Base-by-base conservation (phyloP, 23 red algal species). In the Cyanidioschyzon merolae region DNA sequence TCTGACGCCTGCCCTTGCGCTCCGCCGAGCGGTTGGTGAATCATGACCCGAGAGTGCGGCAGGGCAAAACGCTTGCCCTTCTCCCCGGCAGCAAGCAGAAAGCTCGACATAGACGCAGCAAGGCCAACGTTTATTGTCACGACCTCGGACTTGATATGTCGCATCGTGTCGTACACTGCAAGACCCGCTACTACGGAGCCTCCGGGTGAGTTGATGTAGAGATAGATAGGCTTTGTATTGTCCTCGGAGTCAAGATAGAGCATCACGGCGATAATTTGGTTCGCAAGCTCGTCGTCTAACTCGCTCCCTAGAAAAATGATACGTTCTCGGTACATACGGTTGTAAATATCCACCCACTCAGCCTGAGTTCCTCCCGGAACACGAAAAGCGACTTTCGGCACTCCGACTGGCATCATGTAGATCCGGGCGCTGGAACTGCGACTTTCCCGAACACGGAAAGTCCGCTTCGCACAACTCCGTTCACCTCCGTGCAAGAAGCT, bases 301-400 rank as follows among this genome's bases (percentile, higher is more conserved):
- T 98, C 94, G 67, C 90, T 88, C 26, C 94, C 94, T 25, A 98
- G 76, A 39, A 98, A 98, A 57, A 98, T 98, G 37, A 98, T 98
- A 3, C 94, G 84, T 76, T 98, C 94, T 1, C 94, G 84, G 79
- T 98, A 98, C 59, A 98, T 75, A 25, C 94, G 76, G 83, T 98
- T 98, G 80, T 98, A 98, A 37, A 98, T 98, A 80, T 98, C 94
- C 18, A 98, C 94, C 94, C 94, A 98, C 75, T 98, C 94, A 0
- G 94, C 94, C 58, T 91, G 88, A 30, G 80, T 85, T 0, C 80
- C 88, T 37, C 94, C 94, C 3, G 94, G 94, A n/a, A 98, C 94
- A 74, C 94, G 94, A 75, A 88, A 98, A n/a, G 90, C 88, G 37
- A 96, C 94, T 77, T 98, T 98, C 58, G 94, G 94, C 67, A 98